phyloP scores from a whole-genome alignment of 2,329 filamentous ascomycete genomes.

The Podosphaera xanthii region DNA sequence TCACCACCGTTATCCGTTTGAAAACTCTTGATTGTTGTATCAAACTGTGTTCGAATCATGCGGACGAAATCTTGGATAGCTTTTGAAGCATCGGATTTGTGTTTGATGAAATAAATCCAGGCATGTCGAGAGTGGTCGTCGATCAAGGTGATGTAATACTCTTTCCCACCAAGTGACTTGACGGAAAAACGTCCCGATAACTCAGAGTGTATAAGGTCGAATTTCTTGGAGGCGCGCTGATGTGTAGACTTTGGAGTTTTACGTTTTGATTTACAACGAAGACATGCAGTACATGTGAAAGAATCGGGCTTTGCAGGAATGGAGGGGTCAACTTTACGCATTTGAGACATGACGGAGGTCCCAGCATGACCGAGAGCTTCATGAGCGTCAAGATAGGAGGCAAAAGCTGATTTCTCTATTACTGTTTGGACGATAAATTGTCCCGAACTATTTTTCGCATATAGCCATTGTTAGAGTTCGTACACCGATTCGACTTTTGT shows the following conservation, averaged over 20 bases:
- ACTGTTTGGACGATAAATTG: background rate
- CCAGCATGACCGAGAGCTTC: constrained; percentile 1
- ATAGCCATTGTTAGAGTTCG: too few relatives aligned
- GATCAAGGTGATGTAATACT: background rate
- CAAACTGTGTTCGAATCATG: background rate
- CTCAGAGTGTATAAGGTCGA: background rate
- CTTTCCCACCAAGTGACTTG: background rate
- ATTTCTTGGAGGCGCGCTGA: constrained; percentile 1
- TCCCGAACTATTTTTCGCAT: background rate
- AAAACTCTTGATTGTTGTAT: background rate
- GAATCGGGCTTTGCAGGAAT: background rate
- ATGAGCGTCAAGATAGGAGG: constrained; percentile 1
- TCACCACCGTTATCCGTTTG: background rate
- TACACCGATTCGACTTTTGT: too few relatives aligned
- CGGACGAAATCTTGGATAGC: background rate
- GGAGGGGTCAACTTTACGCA: background rate
- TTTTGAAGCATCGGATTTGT: background rate
- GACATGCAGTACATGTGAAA: background rate
- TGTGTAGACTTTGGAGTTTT: constrained; percentile 1
- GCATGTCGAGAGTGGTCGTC: background rate
- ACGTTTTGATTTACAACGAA: background rate
- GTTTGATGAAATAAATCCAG: background rate
- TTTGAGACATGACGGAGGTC: background rate
- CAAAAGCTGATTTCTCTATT: background rate
- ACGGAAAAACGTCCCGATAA: background rate